Base-by-base conservation (phyloP, 495 filamentous ascomycete species). In the Lophiotrema nucula region DNA sequence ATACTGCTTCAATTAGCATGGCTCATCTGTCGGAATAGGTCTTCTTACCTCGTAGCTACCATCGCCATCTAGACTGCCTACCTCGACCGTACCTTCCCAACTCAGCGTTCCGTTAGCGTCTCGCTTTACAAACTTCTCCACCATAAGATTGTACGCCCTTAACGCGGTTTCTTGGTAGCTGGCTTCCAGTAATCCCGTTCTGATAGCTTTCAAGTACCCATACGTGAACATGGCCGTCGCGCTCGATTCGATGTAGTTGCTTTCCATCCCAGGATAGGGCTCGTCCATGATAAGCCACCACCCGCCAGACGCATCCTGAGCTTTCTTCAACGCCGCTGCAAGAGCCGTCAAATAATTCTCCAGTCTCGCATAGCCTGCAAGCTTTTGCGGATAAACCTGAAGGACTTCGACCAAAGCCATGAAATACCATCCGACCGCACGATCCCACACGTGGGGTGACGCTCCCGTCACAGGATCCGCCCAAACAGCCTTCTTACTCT, bases 171-270 rank as follows among this genome's bases (percentile, higher is more conserved):
- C 53, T 21, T 25, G 35, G 42, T 60, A 60, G 19, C 27, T 50
- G 26, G 35, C 47, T 4, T 58, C 50, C 51, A 67, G 38, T 25
- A 62, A 70, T 1, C 79, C 81, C 27, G 76, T 66, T 44, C 77
- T 65, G 8, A 77, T 70, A 1, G 77, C 81, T 67, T 81, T 82
- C 47, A 81, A 67, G 51, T 81, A 69, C 3, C 74, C 77, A 66
- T 81, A 82, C 5, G 74, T 73, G 64, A 84, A 83, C 80, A 86
- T 83, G 3, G 81, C 81, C 13, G 75, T 80, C 12, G 73, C 80
- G 47, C 79, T 82, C 38, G 76, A 78, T 69, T 86, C 82, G 51
- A 86, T 80, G 49, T 84, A 86, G 53, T 86, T 86, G 0, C 78
- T 77, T 47, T 74, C 48, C 4, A 60, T 64, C 0, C 75, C 76